Percentiles rank a stretch among this genome's conserved stretches.
phyloP scores from a whole-genome alignment of 305 asterid species.

The Fraxinus latifolia region DNA sequence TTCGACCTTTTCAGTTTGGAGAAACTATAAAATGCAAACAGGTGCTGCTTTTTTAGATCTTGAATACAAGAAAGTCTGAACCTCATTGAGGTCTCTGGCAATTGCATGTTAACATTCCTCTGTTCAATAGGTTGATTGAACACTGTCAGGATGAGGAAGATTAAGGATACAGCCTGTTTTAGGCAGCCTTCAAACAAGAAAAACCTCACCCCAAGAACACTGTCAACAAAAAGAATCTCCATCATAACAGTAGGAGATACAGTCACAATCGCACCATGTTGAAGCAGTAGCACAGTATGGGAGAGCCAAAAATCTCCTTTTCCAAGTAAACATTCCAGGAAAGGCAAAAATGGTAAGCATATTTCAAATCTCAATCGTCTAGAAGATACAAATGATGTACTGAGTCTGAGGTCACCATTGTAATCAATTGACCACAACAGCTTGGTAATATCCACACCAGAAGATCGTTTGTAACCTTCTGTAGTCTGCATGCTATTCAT shows the following conservation, averaged over 20 bases:
- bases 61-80: conserved; percentile 56
- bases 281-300: conserved; percentile 51
- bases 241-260: conserved; percentile 66
- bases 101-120: conserved; percentile 41
- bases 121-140: conserved; percentile 53
- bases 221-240: conserved; percentile 87
- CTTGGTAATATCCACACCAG: conserved; percentile 27
- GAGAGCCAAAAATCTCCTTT: conserved; percentile 40
- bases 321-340: conserved; percentile 32
- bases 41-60: conserved; percentile 54
- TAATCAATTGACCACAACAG: conserved; percentile 45
- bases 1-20: conserved; percentile 54
- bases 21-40: conserved; percentile 65
- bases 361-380: conserved; percentile 43
- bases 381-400: conserved; percentile 36
- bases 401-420: conserved; percentile 40
- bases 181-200: conserved; percentile 70
- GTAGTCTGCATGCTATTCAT: conserved; percentile 23
- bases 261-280: conserved; percentile 57
- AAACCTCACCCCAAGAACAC: conserved; percentile 66
- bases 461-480: conserved; percentile 16
- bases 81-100: conserved; percentile 77
- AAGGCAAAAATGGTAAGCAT: conserved; percentile 43
- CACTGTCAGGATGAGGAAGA: conserved; percentile 56
- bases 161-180: conserved; percentile 61